Evolutionary conservation across 306 rosid species (phyloP).

Genomic region (Cicer yamashitae): DNA sequence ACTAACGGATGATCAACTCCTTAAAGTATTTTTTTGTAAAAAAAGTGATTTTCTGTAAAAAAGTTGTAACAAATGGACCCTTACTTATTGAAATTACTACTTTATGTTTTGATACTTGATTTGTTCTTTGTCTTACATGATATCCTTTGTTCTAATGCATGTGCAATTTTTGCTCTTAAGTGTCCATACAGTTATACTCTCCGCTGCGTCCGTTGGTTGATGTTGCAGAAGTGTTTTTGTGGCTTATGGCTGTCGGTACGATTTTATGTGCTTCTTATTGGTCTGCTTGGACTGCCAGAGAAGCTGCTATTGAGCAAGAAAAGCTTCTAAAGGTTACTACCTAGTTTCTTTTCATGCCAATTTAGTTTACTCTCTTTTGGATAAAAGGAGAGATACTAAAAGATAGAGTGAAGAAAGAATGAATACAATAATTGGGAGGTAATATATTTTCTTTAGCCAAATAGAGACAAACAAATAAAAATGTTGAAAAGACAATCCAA

Average conservation of each 20-base stretch:
- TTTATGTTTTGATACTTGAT: constrained; percentile 27
- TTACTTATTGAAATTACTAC: constrained; percentile 11
- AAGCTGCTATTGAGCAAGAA: constrained; percentile 86
- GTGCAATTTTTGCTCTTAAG: constrained; percentile 57
- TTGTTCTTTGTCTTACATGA: constrained; percentile 24
- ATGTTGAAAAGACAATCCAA: background rate
- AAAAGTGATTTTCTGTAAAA: too few species aligned
- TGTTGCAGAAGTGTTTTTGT: constrained; percentile 94
- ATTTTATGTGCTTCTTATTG: constrained; percentile 90
- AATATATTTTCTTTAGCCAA: constrained; percentile 19
- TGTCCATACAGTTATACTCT: constrained; percentile 95
- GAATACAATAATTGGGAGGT: constrained; percentile 6
- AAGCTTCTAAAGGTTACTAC: constrained; percentile 78
- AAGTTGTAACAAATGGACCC: too few species aligned
- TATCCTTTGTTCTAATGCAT: constrained; percentile 44
- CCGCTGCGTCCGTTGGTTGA: constrained; percentile 94
- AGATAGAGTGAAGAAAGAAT: constrained; percentile 17
- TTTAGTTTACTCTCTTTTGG: background rate
- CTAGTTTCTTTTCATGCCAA: constrained; percentile 39
- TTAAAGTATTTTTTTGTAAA: too few species aligned
- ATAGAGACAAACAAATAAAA: constrained; percentile 24
- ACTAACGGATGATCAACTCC: too few species aligned
- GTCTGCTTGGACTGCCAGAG: constrained; percentile 97
- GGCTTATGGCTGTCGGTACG: constrained; percentile 99
- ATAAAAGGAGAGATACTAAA: background rate